Conservation (phyloP, 352 stramenopile genomes). For the Stramenopiles sp. region DNA sequence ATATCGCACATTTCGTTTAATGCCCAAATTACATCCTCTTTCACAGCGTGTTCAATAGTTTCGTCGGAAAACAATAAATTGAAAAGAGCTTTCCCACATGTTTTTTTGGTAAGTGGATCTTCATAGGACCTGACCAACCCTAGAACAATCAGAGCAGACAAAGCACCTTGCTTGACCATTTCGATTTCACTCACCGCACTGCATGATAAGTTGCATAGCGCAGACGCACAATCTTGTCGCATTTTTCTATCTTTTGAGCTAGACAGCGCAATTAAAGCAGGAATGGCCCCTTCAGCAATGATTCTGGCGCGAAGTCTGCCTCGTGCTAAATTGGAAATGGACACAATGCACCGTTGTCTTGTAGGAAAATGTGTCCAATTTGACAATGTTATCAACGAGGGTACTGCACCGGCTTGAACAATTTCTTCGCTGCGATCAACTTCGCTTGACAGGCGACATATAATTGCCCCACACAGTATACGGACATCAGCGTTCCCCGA, state of each 20-base stretch:
- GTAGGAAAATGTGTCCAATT: neutral
- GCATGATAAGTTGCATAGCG: neutral
- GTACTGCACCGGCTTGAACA: neutral
- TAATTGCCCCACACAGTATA: neutral
- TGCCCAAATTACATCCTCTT: neutral
- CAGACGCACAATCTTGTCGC: neutral
- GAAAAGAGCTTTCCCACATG: neutral
- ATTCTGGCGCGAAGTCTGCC: neutral
- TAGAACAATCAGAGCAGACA: neutral
- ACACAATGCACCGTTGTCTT: neutral
- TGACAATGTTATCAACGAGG: neutral
- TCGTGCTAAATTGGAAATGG: neutral
- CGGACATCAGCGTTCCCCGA: neutral
- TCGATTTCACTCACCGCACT: neutral
- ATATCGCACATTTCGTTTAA: neutral
- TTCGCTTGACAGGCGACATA: neutral
- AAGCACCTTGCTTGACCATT: neutral
- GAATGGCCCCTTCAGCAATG: neutral
- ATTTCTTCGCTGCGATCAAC: neutral
- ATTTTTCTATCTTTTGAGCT: slow-evolving; percentile 5
- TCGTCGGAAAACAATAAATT: neutral
- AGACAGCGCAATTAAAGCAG: neutral
- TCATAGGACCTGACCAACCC: neutral
- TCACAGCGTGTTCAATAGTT: neutral
- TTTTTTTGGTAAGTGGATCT: neutral